Base-by-base conservation (phyloP, 176 grass and related monocot genomes). In the Oryza longistaminata region DNA sequence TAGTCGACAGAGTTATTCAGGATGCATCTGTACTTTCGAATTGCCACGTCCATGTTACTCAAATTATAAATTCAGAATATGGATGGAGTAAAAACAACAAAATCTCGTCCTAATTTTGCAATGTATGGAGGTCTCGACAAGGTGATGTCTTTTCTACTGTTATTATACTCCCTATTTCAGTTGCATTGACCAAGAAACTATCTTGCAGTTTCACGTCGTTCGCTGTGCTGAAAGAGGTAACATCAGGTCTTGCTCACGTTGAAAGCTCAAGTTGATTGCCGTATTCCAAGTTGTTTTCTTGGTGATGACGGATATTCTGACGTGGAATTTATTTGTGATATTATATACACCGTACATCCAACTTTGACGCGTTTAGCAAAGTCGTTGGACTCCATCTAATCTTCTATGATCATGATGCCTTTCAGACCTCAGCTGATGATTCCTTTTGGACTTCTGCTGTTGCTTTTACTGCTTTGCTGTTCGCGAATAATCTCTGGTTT, bases 251-350 rank as follows among this genome's bases (percentile, higher is more conserved):
- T 62, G 67, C 68, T 43, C 34, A 10, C 66, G 68, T 62, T 62
- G 80, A 73, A 82, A 73, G 13, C 50, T 60, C 67, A 55, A 12
- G 16, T 73, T 46, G 69, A 46, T 64, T 5, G 53, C 33, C 29
- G 66, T 35, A 29, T 39, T n/a, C 14, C 8, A 3, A 10, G 6
- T 64, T n/a, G 2, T 61, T 61, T 61, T 69, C 21, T 68, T 58
- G 73, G 22, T 29, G 76, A 37, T 64, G 55, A 42, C 22, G 22
- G 24, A 9, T 55, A 25, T 9, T 42, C 12, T 44, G 35, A 40
- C 44, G 75, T 22, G 11, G 37, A 39, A 4, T 15, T 48, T 46
- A 17, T 61, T 61, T n/a, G 8, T 61, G 55, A 22, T 61, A 22
- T 19, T 61, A 61, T 21, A 61, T n/a, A 61, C 10, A 1, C 12